Conservation (phyloP, 345 rosid species). For the Murraya koenigii region DNA sequence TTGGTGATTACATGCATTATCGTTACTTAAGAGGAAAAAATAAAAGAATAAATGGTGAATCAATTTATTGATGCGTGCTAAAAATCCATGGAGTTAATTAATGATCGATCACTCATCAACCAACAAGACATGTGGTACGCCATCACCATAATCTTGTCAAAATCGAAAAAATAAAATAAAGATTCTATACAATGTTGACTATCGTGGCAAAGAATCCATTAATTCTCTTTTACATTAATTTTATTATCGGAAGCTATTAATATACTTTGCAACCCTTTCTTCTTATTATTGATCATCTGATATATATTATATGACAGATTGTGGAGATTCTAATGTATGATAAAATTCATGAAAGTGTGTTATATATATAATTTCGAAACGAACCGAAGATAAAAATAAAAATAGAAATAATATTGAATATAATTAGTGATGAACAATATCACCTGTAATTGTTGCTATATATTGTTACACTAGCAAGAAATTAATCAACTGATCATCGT, state of each 20-base stretch:
- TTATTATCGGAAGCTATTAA: too few relatives aligned
- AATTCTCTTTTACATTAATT: not conserved
- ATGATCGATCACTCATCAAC: not conserved
- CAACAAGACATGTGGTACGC: slow-evolving; percentile 10
- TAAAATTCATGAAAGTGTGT: not conserved
- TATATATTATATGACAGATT: not conserved
- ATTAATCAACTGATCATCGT: not conserved
- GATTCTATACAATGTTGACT: not conserved
- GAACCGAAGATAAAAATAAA: not conserved
- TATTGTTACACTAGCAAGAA: slow-evolving; percentile 1
- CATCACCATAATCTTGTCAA: slow-evolving; percentile 10
- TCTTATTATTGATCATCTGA: not conserved
- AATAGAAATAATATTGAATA: not conserved
- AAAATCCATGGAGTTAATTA: not conserved
- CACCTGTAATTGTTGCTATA: not conserved
- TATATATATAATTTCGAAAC: not conserved
- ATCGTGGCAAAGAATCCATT: not conserved
- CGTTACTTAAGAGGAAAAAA: too few relatives aligned
- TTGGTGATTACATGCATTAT: too few relatives aligned
- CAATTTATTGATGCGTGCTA: slow-evolving; percentile 2
- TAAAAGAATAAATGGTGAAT: not conserved
- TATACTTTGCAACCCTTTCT: not conserved
- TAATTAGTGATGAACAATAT: not conserved
- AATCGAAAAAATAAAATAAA: not conserved
- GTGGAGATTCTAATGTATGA: not conserved